Base-by-base conservation (phyloP, 768 basidiomycete species). In the Rhodotorula taiwanensis region DNA sequence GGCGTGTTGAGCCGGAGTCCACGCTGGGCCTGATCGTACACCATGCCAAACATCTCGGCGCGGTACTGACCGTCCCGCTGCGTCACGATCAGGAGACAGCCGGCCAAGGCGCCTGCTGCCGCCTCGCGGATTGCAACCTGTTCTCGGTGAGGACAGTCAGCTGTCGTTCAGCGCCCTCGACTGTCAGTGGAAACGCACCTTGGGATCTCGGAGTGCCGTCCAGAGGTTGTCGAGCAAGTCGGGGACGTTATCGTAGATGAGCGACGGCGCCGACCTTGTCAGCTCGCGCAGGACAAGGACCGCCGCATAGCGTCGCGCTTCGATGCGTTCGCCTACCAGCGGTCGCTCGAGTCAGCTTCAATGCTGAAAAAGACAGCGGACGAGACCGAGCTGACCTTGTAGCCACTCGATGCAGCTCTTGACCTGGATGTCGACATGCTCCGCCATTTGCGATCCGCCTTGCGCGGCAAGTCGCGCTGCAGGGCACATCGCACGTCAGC, bases 221-320 rank as follows among this genome's bases (percentile, higher is more conserved):
- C 95, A 85, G 58, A 99, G 90, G 76, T 91, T 91, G 74, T 92
- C 91, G 54, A 98, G 86, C 18, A 95, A 87, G 43, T 87, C 81
- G 56, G 82, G 82, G 27, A 98, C 91, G 76, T 90, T 87, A 3
- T 88, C 82, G 71, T 90, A 85, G 71, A 91, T 86, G 58, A 72
- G 62, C 1, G 63, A 61, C 11, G 80, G 83, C 0, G 89, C 87
- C 66, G 87, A 92, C 33, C 84, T 82, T 4, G 95, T 93, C 45
- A 99, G 81, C 76, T 95, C 93, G 77, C 93, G 93, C 43, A 98
- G 76, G 52, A 97, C 88, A 56, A 98, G 82, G 4, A 97, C 92
- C 1, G 92, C 93, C 0, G 90, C 90, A 76, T 95, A 94, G 58
- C 94, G 82, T 4, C 87, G 85, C 31, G 86, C 82, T 74, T 97